These are phyloP conservation scores for Spirogloea muscicola DNA, from an alignment of 139 green algal genomes.

Conservation along the genomic window DNA sequence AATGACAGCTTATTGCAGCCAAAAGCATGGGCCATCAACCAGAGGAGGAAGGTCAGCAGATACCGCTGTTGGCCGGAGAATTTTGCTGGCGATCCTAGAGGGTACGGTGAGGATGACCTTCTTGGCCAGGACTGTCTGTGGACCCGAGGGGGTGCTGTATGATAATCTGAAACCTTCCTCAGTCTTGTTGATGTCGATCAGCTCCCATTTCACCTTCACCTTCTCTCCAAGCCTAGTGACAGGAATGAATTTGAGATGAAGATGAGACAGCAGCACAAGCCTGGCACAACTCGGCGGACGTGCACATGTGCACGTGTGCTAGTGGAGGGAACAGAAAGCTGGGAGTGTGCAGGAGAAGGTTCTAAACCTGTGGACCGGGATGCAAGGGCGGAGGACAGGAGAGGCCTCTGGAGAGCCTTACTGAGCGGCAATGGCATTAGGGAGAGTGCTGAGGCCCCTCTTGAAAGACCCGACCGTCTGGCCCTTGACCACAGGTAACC, in stretches of 20 bases:
- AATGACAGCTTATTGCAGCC: not conserved
- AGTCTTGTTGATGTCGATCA: slow-evolving; percentile 67
- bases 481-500: slow-evolving; percentile 81
- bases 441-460: slow-evolving; percentile 80
- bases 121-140: slow-evolving; percentile 44
- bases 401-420: slow-evolving; percentile 21
- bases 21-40: not conserved
- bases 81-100: slow-evolving; percentile 78
- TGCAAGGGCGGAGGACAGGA: too few species aligned
- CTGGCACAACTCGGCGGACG: not conserved
- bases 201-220: slow-evolving; percentile 79
- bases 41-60: not conserved
- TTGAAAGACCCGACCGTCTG: slow-evolving; percentile 94
- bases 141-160: slow-evolving; percentile 87
- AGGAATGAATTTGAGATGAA: not conserved
- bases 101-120: slow-evolving; percentile 83
- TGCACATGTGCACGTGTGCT: not conserved
- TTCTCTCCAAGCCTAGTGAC: slow-evolving; percentile 20
- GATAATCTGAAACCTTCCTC: slow-evolving; percentile 52
- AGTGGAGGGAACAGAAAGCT: not conserved
- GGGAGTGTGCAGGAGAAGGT: too few species aligned
- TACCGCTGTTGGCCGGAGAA: slow-evolving; percentile 57
- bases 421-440: slow-evolving; percentile 76
- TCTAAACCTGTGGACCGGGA: too few species aligned
- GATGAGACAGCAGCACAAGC: not conserved